Evolutionary conservation across 2,329 filamentous ascomycete genomes (phyloP).

Genomic region (Fusarium sp.): DNA sequence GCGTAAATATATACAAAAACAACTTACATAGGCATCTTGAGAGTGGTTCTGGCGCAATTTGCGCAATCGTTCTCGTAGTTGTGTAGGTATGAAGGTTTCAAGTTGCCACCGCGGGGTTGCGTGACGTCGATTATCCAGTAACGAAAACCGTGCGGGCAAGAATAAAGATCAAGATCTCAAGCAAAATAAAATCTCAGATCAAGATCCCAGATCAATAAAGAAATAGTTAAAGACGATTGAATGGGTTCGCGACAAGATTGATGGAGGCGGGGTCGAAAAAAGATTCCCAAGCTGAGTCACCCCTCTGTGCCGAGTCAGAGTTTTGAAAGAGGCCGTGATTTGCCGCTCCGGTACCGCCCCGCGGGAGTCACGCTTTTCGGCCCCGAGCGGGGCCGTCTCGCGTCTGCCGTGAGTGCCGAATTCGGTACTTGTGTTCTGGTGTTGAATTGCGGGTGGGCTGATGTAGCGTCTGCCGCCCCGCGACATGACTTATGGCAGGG

Average conservation of each 20-base stretch:
- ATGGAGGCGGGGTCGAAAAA: background rate
- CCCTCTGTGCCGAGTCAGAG: background rate
- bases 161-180: background rate
- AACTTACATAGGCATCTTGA: background rate
- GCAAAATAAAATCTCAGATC: background rate
- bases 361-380: background rate
- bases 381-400: background rate
- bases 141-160: background rate
- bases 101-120: background rate
- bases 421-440: background rate
- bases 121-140: background rate
- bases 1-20: background rate
- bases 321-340: background rate
- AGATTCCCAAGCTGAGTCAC: background rate
- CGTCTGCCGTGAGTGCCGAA: background rate
- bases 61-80: background rate
- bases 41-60: background rate
- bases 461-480: background rate
- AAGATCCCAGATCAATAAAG: background rate
- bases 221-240: background rate
- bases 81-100: background rate
- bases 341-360: background rate
- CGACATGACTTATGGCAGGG: slow-evolving; percentile 1
- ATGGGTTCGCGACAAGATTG: background rate
- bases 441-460: background rate